Evolutionary conservation across 495 filamentous ascomycete genomes (phyloP).

Genomic region (Hyaloscypha finlandica): DNA sequence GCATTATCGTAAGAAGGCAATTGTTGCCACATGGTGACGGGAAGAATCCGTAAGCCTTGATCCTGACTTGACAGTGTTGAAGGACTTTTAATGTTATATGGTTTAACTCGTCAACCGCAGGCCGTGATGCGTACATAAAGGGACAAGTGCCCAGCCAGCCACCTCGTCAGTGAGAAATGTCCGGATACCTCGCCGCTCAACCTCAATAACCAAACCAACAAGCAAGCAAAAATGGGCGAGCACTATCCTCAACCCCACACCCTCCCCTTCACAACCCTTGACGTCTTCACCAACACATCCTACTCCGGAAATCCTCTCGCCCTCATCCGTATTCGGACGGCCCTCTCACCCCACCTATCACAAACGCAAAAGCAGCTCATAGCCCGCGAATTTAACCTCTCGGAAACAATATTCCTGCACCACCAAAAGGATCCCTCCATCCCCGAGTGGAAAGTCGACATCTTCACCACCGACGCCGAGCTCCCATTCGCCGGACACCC

Average conservation of each 20-base stretch:
- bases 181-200: background rate
- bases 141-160: background rate
- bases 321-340: conserved; percentile 54
- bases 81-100: too few species aligned
- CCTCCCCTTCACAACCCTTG: conserved; percentile 59
- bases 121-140: too few species aligned
- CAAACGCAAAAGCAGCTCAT: conserved; percentile 64
- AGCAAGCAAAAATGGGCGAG: background rate
- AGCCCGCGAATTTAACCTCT: conserved; percentile 79
- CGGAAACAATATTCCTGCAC: conserved; percentile 81
- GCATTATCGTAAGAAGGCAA: background rate
- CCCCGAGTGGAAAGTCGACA: conserved; percentile 57
- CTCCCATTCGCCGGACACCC: conserved; percentile 80
- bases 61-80: background rate
- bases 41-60: background rate
- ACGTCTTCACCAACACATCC: conserved; percentile 63
- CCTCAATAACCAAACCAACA: background rate
- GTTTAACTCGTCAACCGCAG: too few species aligned
- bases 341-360: conserved; percentile 23
- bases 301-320: conserved; percentile 73
- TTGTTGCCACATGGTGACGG: background rate
- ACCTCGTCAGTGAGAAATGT: background rate
- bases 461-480: conserved; percentile 65
- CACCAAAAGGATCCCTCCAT: background rate
- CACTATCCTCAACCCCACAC: conserved; percentile 1